phyloP scores from a whole-genome alignment of 2,329 filamentous ascomycete genomes.

The Colletotrichum agaves region DNA sequence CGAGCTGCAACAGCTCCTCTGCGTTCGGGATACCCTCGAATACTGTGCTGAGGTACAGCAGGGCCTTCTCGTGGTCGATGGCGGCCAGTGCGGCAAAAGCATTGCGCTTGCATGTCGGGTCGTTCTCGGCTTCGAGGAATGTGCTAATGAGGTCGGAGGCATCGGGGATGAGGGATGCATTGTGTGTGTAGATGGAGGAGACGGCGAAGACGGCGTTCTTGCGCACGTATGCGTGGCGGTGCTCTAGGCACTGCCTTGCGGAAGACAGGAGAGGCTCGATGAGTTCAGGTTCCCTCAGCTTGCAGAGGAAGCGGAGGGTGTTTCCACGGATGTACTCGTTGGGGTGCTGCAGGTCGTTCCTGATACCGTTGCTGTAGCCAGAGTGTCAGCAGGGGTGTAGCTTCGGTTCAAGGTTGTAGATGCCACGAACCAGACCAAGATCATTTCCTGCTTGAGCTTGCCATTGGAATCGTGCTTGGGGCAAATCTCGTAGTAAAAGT shows the following conservation, averaged over 20 bases:
- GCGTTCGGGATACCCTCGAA: slow-evolving; percentile 96
- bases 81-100: slow-evolving; percentile 91
- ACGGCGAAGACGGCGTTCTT: slow-evolving; percentile 98
- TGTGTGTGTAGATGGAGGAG: slow-evolving; percentile 90
- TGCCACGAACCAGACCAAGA: slow-evolving; percentile 85
- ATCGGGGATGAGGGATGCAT: slow-evolving; percentile 91
- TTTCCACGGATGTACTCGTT: slow-evolving; percentile 99
- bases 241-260: slow-evolving; percentile 90
- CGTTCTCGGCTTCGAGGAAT: slow-evolving; percentile 91
- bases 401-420: slow-evolving; percentile 1
- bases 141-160: slow-evolving; percentile 90
- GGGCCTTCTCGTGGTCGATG: slow-evolving; percentile 92
- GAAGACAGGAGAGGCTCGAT: slow-evolving; percentile 96
- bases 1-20: slow-evolving; percentile 91
- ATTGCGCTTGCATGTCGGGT: slow-evolving; percentile 97
- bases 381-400: slow-evolving; percentile 25
- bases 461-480: slow-evolving; percentile 92
- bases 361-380: slow-evolving; percentile 85
- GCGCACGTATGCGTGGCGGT: slow-evolving; percentile 96
- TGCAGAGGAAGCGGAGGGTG: slow-evolving; percentile 97
- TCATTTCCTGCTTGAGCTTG: slow-evolving; percentile 99
- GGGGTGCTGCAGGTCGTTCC: slow-evolving; percentile 95
- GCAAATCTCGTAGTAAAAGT: slow-evolving; percentile 99
- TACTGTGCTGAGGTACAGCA: slow-evolving; percentile 86
- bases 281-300: slow-evolving; percentile 93